Evolutionary conservation across 1,284 basidiomycete species (phyloP).

Genomic region (Erythrobasidium hasegawianum): DNA sequence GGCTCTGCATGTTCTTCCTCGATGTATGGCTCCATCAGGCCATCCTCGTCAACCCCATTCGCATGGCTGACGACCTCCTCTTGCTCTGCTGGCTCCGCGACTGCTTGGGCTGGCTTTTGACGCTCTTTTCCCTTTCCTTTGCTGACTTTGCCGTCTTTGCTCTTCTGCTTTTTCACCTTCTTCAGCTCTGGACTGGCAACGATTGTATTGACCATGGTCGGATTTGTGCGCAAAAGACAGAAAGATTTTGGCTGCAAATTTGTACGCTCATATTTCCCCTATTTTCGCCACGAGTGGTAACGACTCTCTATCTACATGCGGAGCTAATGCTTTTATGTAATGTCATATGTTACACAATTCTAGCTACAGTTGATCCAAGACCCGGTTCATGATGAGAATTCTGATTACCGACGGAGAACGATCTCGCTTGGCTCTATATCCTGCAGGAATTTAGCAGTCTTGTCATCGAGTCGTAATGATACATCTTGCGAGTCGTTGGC

Average conservation of each 20-base stretch:
- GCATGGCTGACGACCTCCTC: slow-evolving; percentile 6
- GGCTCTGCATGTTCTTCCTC: slow-evolving; percentile 31
- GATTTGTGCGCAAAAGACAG: no score
- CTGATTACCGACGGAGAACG: neutral
- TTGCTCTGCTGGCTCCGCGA: slow-evolving; percentile 2
- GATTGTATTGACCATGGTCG: no score
- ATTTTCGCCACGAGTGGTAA: no score
- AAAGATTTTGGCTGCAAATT: no score
- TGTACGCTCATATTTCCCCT: no score
- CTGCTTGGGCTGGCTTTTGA: slow-evolving; percentile 15
- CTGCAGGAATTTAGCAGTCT: slow-evolving; percentile 27
- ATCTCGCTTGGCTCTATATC: slow-evolving; percentile 14
- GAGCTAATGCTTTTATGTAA: no score
- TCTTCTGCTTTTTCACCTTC: slow-evolving; percentile 14
- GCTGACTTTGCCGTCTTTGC: slow-evolving; percentile 30
- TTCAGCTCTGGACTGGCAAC: no score
- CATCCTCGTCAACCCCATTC: slow-evolving; percentile 12
- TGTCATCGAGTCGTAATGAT: slow-evolving; percentile 25
- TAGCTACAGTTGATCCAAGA: no score
- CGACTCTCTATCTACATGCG: no score
- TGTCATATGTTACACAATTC: no score
- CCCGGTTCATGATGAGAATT: no score
- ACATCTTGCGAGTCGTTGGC: slow-evolving; percentile 18
- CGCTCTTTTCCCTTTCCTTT: slow-evolving; percentile 28
- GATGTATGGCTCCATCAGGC: slow-evolving; percentile 26